Percentiles rank a stretch among this genome's conserved stretches.
Conservation (phyloP, 768 basidiomycete genomes). For the Suillus fuscotomentosus region DNA sequence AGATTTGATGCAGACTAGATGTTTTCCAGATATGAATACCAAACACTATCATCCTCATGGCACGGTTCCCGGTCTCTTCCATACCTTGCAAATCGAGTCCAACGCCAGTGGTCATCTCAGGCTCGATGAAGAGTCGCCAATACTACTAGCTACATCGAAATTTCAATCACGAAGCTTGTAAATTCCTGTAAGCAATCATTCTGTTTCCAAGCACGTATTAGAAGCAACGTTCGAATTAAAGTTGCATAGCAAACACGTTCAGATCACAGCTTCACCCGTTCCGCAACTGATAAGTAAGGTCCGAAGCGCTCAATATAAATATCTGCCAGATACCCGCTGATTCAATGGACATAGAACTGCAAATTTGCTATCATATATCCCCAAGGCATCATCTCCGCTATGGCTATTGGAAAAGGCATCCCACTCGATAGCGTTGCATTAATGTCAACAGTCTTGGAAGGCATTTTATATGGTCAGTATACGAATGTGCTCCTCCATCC, state of each 20-base stretch:
- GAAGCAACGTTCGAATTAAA: not conserved
- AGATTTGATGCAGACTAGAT: too few relatives aligned
- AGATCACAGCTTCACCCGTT: not conserved
- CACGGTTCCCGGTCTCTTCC: too few relatives aligned
- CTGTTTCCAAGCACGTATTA: too few relatives aligned
- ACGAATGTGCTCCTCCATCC: not conserved
- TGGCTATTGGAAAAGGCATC: not conserved
- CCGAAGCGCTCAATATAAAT: not conserved
- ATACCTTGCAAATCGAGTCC: too few relatives aligned
- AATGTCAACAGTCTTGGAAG: slow-evolving; percentile 18
- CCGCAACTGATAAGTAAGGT: not conserved
- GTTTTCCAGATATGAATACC: too few relatives aligned
- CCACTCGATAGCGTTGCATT: slow-evolving; percentile 14
- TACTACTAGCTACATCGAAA: too few relatives aligned
- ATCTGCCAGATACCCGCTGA: not conserved
- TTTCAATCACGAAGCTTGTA: too few relatives aligned
- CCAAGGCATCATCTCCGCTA: not conserved
- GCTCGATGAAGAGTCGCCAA: too few relatives aligned
- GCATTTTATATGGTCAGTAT: slow-evolving; percentile 16
- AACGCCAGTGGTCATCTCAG: too few relatives aligned
- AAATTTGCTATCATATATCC: not conserved
- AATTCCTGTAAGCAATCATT: too few relatives aligned
- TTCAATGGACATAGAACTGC: not conserved
- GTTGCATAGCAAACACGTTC: not conserved
- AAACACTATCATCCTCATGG: too few relatives aligned